Conservation (phyloP, 1,139 yeast species). For the Pichia sp. region DNA sequence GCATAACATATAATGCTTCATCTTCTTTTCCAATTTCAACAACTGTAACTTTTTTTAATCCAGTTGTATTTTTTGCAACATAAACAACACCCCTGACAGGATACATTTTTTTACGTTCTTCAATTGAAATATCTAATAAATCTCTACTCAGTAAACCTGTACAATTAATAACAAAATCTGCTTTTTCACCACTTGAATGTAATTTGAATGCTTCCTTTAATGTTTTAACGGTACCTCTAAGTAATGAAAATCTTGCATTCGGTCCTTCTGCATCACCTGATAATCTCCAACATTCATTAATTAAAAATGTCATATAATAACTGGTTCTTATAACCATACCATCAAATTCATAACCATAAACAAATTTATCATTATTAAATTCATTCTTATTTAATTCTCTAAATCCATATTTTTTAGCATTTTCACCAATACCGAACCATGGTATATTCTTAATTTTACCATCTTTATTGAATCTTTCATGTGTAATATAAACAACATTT, state of each 20-base stretch:
- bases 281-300: conserved; percentile 32
- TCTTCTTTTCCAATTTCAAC: conserved; percentile 28
- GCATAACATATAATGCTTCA: conserved; percentile 44
- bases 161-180: conserved; percentile 43
- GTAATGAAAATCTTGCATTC: conserved; percentile 34
- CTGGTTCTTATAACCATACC: conserved; percentile 48
- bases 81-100: conserved; percentile 42
- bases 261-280: conserved; percentile 14
- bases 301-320: conserved; percentile 42
- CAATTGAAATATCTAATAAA: conserved; percentile 32
- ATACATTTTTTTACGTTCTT: conserved; percentile 24
- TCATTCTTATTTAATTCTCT: conserved; percentile 29
- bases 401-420: conserved; percentile 26
- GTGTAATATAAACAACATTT: conserved; percentile 31
- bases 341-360: conserved; percentile 38
- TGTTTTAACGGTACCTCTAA: conserved; percentile 20
- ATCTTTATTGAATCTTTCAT: conserved; percentile 22
- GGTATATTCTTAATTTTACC: conserved; percentile 28
- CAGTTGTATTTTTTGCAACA: conserved; percentile 35
- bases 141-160: conserved; percentile 39
- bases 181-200: conserved; percentile 16
- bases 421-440: conserved; percentile 39
- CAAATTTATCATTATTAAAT: conserved; percentile 28
- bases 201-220: conserved; percentile 22
- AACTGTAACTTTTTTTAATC: conserved; percentile 22